Evolutionary conservation across 1,139 yeast genomes (phyloP), one percentile per base, ranked within the genome.

Genomic region (Scheffersomyces cryptocercus): DNA sequence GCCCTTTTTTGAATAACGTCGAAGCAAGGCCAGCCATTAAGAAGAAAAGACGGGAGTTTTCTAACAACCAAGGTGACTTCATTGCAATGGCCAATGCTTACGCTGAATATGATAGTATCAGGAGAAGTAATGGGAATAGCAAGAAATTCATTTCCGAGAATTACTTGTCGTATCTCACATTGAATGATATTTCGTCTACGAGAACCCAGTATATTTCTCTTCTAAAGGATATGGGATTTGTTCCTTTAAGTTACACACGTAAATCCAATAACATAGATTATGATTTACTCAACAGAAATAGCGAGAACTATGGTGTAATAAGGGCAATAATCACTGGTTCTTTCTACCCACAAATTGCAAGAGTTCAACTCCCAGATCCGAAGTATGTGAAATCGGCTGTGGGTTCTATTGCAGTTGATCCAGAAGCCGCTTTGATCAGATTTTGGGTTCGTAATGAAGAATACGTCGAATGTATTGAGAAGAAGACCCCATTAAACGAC

Each of bases 341-440:
- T 0, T 80, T 84, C 55, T 86, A 85, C 54, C 98, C 98, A 0
- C 85, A 87, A 43, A 70, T 89, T 32, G 90, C 95, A 0, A 75
- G 90, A 47, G 88, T 89, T 3, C 89, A 85, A 52, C 70, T 82
- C 30, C 98, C 98, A 0, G 90, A 88, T 50, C 81, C 91, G 6
- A 88, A 86, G 54, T 93, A 70, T 59, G 70, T 82, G 41, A 79
- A 82, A 37, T 81, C 89, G 1, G 70, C 84, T 29, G 77, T 83
- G 2, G 99, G 99, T 29, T 78, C 97, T 0, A 75, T 93, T 39
- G 93, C 88, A 44, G 75, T 82, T 29, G 97, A 90, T 53, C 88
- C 91, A 0, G 97, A 91, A 57, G 88, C 93, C 1, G 79, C 75
- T 46, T 71, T 76, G 44, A 85, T 87, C 46, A 85, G 83, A 57